phyloP scores from a whole-genome alignment of 768 basidiomycete species.

The Exidia glandulosa region DNA sequence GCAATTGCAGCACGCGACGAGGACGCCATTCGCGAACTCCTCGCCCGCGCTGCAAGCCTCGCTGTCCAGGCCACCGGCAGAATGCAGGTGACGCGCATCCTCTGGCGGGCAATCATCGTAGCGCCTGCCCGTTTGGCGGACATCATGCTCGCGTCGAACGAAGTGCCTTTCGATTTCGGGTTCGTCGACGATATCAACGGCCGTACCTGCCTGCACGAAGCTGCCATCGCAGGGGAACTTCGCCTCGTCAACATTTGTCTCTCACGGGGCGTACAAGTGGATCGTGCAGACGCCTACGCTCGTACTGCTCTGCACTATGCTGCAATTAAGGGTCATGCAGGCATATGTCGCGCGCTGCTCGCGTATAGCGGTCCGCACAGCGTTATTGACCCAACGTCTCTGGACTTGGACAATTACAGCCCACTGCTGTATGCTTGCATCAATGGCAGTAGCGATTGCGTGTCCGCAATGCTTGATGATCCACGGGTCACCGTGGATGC shows the following conservation, averaged over 20 bases:
- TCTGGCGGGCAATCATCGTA: constrained; percentile 87
- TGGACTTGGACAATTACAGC: constrained; percentile 89
- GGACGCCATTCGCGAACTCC: constrained; percentile 54
- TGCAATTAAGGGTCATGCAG: constrained; percentile 80
- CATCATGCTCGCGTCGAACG: constrained; percentile 57
- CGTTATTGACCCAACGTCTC: constrained; percentile 34
- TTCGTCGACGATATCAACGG: constrained; percentile 97
- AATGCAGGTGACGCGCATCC: constrained; percentile 73
- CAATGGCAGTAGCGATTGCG: constrained; percentile 72
- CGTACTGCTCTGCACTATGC: constrained; percentile 93
- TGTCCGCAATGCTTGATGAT: constrained; percentile 67
- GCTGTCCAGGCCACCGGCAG: constrained; percentile 45
- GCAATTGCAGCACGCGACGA: constrained; percentile 56
- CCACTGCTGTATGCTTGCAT: constrained; percentile 91
- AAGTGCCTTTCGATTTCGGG: constrained; percentile 70
- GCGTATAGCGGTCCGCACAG: constrained; percentile 41
- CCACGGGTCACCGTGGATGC: constrained; percentile 57
- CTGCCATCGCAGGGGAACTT: constrained; percentile 72
- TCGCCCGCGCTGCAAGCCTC: constrained; percentile 58
- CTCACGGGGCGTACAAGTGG: constrained; percentile 53
- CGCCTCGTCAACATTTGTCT: constrained; percentile 76
- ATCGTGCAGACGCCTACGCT: constrained; percentile 79
- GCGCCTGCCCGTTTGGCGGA: constrained; percentile 64
- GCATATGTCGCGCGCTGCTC: constrained; percentile 66
- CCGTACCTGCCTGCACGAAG: constrained; percentile 86